Percentiles rank a stretch among this genome's conserved stretches.
These are phyloP conservation scores for Pseudopediastrum boryanum DNA, from an alignment of 139 green algal species.

Conservation along the genomic window DNA sequence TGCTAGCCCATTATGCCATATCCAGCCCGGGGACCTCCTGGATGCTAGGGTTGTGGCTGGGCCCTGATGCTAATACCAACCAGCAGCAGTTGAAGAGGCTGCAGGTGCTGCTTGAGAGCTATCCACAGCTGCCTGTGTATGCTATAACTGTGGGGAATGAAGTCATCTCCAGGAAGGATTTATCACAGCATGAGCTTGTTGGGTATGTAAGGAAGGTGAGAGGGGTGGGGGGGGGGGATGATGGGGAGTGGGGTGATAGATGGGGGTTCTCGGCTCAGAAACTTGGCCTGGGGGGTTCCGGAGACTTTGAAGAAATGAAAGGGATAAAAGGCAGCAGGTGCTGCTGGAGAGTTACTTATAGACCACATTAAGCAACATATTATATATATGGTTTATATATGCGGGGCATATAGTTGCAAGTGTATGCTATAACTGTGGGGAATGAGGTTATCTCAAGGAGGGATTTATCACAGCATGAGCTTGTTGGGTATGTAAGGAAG, in stretches of 20 bases:
- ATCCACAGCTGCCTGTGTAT: not conserved
- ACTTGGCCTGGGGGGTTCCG: no score
- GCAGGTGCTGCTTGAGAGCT: not conserved
- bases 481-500: constrained; percentile 4
- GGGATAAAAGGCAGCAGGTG: not conserved
- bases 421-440: constrained; percentile 14
- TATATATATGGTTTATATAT: no score
- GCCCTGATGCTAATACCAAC: constrained; percentile 1
- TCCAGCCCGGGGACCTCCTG: not conserved
- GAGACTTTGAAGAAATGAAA: no score
- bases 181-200: constrained; percentile 9
- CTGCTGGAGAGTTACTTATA: not conserved
- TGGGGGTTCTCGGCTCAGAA: no score
- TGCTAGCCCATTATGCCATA: constrained; percentile 24
- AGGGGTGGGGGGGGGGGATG: no score
- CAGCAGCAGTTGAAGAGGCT: not conserved
- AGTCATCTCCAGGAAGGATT: constrained; percentile 11
- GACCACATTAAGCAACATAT: no score
- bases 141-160: constrained; percentile 30
- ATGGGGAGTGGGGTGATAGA: no score
- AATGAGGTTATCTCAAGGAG: constrained; percentile 21
- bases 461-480: constrained; percentile 4
- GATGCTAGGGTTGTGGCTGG: constrained; percentile 22
- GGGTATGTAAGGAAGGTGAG: not conserved
- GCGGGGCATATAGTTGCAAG: not conserved